Conservation (phyloP, 352 stramenopile species). For the Phytophthora brassicae region DNA sequence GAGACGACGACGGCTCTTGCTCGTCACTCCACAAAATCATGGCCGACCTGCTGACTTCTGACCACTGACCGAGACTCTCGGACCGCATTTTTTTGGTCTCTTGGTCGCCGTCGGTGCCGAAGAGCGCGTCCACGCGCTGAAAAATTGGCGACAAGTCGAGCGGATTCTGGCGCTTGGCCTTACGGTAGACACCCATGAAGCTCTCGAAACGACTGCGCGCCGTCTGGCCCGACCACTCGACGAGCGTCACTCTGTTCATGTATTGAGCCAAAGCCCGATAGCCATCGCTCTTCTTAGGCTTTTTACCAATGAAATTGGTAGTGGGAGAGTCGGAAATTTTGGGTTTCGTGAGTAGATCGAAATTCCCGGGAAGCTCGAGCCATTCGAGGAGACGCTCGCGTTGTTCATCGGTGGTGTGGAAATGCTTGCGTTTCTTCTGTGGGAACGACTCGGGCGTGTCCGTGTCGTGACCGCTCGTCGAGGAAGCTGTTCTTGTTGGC, state of each 20-base stretch:
- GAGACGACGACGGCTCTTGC: conserved; percentile 1
- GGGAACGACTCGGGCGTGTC: conserved; percentile 10
- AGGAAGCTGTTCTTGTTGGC: conserved; percentile 16
- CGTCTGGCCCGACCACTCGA: conserved; percentile 49
- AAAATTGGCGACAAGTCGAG: conserved; percentile 5
- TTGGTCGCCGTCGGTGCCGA: conserved; percentile 2
- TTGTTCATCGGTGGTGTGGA: conserved; percentile 52
- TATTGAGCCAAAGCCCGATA: conserved; percentile 52
- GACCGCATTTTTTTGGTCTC: conserved; percentile 13
- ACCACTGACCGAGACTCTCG: conserved; percentile 17
- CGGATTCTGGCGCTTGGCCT: conserved; percentile 29
- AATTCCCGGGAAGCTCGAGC: conserved; percentile 53
- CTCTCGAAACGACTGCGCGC: conserved; percentile 62
- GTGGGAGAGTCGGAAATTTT: too few relatives aligned
- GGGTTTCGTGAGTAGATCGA: conserved; percentile 41
- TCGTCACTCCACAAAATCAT: not conserved
- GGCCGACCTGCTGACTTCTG: conserved; percentile 6
- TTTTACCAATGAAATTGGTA: conserved; percentile 14
- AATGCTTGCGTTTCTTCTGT: conserved; percentile 43
- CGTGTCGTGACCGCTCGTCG: conserved; percentile 23
- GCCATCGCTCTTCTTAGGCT: conserved; percentile 51
- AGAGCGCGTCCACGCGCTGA: conserved; percentile 22
- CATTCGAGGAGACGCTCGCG: conserved; percentile 53
- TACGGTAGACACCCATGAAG: conserved; percentile 47
- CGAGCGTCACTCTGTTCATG: conserved; percentile 42